These are phyloP conservation scores for Durio zibethinus DNA, from an alignment of 345 rosid genomes.

Conservation along the genomic window DNA sequence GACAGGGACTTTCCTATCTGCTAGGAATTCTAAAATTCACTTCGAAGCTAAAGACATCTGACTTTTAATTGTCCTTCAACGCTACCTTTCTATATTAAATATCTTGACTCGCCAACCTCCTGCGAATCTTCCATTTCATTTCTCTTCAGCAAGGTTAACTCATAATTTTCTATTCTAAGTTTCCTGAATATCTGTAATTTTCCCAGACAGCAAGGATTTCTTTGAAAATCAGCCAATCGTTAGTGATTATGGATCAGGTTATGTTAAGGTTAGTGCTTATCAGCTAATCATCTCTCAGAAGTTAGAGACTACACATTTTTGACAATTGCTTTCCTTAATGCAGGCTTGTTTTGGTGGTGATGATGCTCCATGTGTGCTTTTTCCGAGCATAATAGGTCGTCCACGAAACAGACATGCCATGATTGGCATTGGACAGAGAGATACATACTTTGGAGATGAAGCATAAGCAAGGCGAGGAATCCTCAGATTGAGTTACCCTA, in stretches of 20 bases:
- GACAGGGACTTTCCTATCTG: not conserved
- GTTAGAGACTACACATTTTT: not conserved
- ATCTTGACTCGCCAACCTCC: not conserved
- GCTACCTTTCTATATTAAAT: not conserved
- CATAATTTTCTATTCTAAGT: not conserved
- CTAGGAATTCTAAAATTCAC: conserved; percentile 19
- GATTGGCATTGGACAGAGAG: conserved; percentile 25
- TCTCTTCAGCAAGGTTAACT: not conserved
- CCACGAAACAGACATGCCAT: conserved; percentile 20
- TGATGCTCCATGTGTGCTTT: conserved; percentile 28
- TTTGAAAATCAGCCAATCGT: conserved; percentile 15
- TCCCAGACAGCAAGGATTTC: not conserved
- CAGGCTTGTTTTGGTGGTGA: conserved; percentile 35
- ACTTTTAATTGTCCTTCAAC: not conserved
- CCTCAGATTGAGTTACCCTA: conserved; percentile 18
- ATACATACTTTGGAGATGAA: conserved; percentile 23
- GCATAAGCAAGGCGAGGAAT: conserved; percentile 26
- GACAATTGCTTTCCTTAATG: not conserved
- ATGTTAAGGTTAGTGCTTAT: conserved; percentile 13
- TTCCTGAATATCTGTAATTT: not conserved
- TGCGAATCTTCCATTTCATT: not conserved
- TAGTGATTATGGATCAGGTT: conserved; percentile 22
- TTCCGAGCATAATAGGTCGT: conserved; percentile 26
- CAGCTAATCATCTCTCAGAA: not conserved
- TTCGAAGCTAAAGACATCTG: not conserved